Percentiles rank a stretch among this genome's conserved stretches.
Evolutionary conservation across 192 early-diverging fungal genomes (phyloP).

Genomic region (Kappamyces sp.): DNA sequence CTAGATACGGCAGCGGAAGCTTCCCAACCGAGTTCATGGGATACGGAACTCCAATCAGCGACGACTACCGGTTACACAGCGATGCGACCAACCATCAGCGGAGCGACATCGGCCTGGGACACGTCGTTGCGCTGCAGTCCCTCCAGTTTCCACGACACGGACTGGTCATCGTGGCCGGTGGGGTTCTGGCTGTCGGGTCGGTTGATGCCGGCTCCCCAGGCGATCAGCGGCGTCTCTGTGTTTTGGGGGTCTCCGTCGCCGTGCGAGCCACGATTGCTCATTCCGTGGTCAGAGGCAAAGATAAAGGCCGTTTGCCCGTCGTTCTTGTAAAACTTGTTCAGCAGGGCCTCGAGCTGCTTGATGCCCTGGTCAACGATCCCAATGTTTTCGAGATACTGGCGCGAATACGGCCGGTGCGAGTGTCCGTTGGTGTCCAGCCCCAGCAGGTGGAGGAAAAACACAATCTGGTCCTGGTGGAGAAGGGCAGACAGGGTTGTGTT

Average conservation of each 20-base stretch:
- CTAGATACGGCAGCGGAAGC: constrained; percentile 73
- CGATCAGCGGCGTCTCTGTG: constrained; percentile 88
- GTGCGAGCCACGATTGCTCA: constrained; percentile 87
- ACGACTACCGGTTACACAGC: constrained; percentile 48
- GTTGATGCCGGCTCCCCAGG: constrained; percentile 89
- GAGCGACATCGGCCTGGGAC: constrained; percentile 92
- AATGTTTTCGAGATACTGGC: constrained; percentile 86
- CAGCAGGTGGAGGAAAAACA: constrained; percentile 91
- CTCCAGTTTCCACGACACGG: constrained; percentile 62
- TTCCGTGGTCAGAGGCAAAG: constrained; percentile 95
- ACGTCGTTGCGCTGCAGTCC: constrained; percentile 71
- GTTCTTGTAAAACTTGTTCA: constrained; percentile 70
- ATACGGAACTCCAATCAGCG: constrained; percentile 76
- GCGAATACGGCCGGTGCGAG: constrained; percentile 72
- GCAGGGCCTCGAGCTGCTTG: constrained; percentile 54
- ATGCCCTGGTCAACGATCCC: constrained; percentile 73
- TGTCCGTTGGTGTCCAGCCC: constrained; percentile 96
- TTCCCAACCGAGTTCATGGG: constrained; percentile 94
- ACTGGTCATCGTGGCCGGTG: constrained; percentile 72
- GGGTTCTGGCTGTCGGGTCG: constrained; percentile 46
- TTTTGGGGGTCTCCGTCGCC: constrained; percentile 95
- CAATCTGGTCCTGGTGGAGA: constrained; percentile 68
- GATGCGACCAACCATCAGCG: constrained; percentile 68
- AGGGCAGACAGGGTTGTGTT: constrained; percentile 41
- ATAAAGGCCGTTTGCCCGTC: constrained; percentile 82